A percentile compares a stretch with the other conserved stretches of the same genome.
phyloP scores from a whole-genome alignment of 2,329 filamentous ascomycete genomes.

The Sporothrix euskadiensis region DNA sequence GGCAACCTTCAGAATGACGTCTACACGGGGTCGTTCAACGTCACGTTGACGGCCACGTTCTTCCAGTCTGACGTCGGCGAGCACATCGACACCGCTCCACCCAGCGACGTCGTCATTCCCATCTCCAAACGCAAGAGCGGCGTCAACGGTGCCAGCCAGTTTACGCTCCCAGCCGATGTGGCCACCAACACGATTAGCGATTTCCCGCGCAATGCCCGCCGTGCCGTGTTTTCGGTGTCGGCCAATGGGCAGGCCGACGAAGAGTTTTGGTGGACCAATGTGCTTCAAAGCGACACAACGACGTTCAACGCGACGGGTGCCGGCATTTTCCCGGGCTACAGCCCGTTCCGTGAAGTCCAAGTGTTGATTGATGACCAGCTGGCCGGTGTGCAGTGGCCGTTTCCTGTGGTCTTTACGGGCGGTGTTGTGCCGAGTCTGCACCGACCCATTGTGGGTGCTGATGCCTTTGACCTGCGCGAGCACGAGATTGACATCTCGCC shows the following conservation, averaged over 20 bases:
- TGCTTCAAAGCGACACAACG: slow-evolving; percentile 60
- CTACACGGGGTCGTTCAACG: slow-evolving; percentile 74
- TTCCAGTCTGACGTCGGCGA: slow-evolving; percentile 50
- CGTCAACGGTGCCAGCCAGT: slow-evolving; percentile 61
- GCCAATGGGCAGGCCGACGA: slow-evolving; percentile 74
- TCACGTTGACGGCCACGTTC: slow-evolving; percentile 72
- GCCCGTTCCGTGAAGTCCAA: slow-evolving; percentile 77
- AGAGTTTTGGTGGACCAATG: slow-evolving; percentile 86
- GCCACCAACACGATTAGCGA: slow-evolving; percentile 55
- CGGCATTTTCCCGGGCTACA: slow-evolving; percentile 64
- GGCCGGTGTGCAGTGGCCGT: slow-evolving; percentile 78
- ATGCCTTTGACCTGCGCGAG: slow-evolving; percentile 76
- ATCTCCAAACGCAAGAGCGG: slow-evolving; percentile 58
- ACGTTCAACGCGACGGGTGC: slow-evolving; percentile 60
- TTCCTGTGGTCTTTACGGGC: slow-evolving; percentile 79
- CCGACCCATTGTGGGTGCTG: slow-evolving; percentile 74
- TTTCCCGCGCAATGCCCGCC: slow-evolving; percentile 66
- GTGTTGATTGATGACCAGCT: slow-evolving; percentile 70
- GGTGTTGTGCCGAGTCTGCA: slow-evolving; percentile 76
- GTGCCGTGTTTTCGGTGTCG: slow-evolving; percentile 73
- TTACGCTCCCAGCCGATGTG: slow-evolving; percentile 63
- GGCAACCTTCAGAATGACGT: slow-evolving; percentile 69
- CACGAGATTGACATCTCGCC: slow-evolving; percentile 81
- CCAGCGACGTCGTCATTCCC: slow-evolving; percentile 68
- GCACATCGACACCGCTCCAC: slow-evolving; percentile 38